Conservation (phyloP, 495 filamentous ascomycete genomes). For the Tetracladium setigerum region DNA sequence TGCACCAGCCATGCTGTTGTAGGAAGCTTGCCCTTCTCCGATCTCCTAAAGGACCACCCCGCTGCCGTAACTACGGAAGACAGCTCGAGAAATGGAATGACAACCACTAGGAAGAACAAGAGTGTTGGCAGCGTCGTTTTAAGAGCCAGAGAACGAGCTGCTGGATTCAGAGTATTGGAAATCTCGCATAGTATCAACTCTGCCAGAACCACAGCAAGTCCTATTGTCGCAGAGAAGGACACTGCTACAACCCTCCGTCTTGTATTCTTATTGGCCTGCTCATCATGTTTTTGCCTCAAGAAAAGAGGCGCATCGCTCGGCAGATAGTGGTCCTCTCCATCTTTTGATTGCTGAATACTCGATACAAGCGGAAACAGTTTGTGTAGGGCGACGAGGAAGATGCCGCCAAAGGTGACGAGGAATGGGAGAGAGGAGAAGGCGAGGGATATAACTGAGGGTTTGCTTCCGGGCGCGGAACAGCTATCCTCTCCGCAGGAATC, state of each 20-base stretch:
- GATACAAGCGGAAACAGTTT: slow-evolving; percentile 60
- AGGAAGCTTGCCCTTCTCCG: slow-evolving; percentile 37
- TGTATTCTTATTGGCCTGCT: slow-evolving; percentile 35
- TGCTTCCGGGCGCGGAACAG: slow-evolving; percentile 4
- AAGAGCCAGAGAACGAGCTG: slow-evolving; percentile 53
- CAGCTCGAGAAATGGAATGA: slow-evolving; percentile 66
- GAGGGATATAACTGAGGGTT: slow-evolving; percentile 19
- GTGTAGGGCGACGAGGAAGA: slow-evolving; percentile 46
- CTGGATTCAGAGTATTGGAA: slow-evolving; percentile 55
- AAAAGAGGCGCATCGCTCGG: slow-evolving; percentile 41
- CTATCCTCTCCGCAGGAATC: slow-evolving; percentile 17
- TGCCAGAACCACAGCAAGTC: slow-evolving; percentile 62
- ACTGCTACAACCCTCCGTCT: slow-evolving; percentile 46
- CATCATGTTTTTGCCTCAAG: slow-evolving; percentile 41
- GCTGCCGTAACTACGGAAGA: slow-evolving; percentile 53
- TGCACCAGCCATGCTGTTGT: slow-evolving; percentile 52
- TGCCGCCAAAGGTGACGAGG: slow-evolving; percentile 51
- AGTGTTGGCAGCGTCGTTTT: slow-evolving; percentile 57
- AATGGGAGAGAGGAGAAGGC: slow-evolving; percentile 48
- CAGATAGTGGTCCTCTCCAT: slow-evolving; percentile 43
- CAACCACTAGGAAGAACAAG: slow-evolving; percentile 55
- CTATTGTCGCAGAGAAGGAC: slow-evolving; percentile 65
- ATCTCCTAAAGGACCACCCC: slow-evolving; percentile 47
- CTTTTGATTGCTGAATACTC: slow-evolving; percentile 33
- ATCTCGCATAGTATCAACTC: slow-evolving; percentile 76